Base-by-base conservation (phyloP, 208 protist genomes). In the Acanthamoeba triangularis region DNA sequence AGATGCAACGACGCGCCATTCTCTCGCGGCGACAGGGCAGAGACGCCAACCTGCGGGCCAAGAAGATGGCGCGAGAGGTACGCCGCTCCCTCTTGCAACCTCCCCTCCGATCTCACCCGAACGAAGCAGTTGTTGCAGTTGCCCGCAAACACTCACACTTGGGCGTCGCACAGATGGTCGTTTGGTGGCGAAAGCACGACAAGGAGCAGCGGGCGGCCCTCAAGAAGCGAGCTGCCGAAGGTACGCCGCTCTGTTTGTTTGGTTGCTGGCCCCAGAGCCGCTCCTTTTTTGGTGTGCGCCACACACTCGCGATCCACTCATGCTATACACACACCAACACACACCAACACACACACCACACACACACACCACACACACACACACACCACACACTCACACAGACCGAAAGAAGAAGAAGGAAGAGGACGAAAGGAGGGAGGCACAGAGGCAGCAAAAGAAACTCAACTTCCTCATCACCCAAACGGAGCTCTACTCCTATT, bases 381-480 rank as follows among this genome's bases (percentile, higher is more conserved):
- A 13, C 23, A 23, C 44, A 2, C 2, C 74, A 84, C 28, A 30
- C 20, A 13, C 76, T 18, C 41, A 52, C 35, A 28, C 56, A 67
- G 65, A 94, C 47, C 90, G 90, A 23, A 59, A 67, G 7, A 85
- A 95, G 35, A 37, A 95, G 20, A 97, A 97, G 44, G n/a, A 78
- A 33, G 95, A 97, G 44, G 96, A 97, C 69, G 97, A 98, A 44
- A 47, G 84, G 8, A 44, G 96, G 69, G 97, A 98, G 49, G 96
- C 96, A 13, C 94, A 95, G 44, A 76, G 97, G 69, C 97, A 98
- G 94, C 74, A 97, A 61, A 96, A 87, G 47, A 98, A 98, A 80
- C 88, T 98, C 3, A 98, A 98, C 78, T 98, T 97, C 52, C 92
- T 98, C 33, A 95, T 98, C 54, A 98, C 97, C 44, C 97, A 98